Evolutionary conservation across 208 protist genomes (phyloP).

Genomic region (Trypanosoma mega): DNA sequence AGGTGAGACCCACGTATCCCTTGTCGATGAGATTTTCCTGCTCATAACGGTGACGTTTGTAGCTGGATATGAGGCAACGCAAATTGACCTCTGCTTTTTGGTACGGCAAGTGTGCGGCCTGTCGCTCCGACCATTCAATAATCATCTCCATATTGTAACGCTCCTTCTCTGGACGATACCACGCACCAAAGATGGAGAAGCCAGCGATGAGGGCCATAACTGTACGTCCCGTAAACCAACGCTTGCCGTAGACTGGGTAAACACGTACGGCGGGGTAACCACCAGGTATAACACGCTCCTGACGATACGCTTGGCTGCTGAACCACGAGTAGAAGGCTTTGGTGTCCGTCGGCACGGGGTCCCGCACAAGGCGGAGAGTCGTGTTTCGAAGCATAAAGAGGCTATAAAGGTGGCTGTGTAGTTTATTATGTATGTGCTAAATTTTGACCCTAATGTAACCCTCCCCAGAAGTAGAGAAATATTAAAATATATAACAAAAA

Average conservation of each 20-base stretch:
- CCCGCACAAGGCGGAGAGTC: slow-evolving; percentile 57
- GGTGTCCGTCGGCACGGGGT: slow-evolving; percentile 84
- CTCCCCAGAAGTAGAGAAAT: too few relatives aligned
- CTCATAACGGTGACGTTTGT: slow-evolving; percentile 89
- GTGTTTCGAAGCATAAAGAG: slow-evolving; percentile 75
- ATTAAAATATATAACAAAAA: too few relatives aligned
- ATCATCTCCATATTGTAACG: slow-evolving; percentile 91
- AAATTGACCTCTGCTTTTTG: slow-evolving; percentile 87
- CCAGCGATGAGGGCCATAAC: slow-evolving; percentile 82
- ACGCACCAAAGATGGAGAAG: slow-evolving; percentile 85
- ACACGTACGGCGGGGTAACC: slow-evolving; percentile 85
- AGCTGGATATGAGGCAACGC: slow-evolving; percentile 69
- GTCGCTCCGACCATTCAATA: slow-evolving; percentile 83
- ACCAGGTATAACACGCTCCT: slow-evolving; percentile 85
- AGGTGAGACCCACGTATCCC: slow-evolving; percentile 88
- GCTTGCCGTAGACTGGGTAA: slow-evolving; percentile 90
- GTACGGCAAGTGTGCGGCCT: slow-evolving; percentile 81
- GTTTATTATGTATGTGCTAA: too few relatives aligned
- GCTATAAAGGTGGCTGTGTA: too few relatives aligned
- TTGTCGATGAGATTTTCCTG: slow-evolving; percentile 90
- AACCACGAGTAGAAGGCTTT: slow-evolving; percentile 91
- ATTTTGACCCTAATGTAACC: neutral
- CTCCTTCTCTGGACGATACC: slow-evolving; percentile 82
- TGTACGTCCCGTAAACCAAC: slow-evolving; percentile 87
- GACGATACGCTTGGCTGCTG: slow-evolving; percentile 87